Percentiles rank a stretch among this genome's conserved stretches.
Evolutionary conservation across 1,284 basidiomycete genomes (phyloP).

Genomic region (Cutaneotrichosporon sp.): DNA sequence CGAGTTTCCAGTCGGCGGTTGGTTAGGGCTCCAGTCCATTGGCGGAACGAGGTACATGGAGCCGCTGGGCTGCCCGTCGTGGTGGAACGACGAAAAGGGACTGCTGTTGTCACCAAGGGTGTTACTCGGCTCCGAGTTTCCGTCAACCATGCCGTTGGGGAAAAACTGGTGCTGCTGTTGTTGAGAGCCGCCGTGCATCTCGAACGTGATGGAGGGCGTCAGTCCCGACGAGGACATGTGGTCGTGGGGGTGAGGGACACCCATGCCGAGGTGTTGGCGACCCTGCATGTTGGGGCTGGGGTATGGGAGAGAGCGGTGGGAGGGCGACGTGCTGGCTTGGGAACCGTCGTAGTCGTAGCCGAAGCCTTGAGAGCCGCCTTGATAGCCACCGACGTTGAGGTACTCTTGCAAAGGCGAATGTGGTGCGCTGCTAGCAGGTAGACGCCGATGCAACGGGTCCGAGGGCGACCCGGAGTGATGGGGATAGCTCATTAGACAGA

Average conservation of each 20-base stretch:
- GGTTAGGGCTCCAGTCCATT: constrained; percentile 11
- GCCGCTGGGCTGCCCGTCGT: neutral
- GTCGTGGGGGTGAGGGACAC: neutral
- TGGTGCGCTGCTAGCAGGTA: neutral
- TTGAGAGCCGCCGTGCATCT: neutral
- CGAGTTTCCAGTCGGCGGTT: neutral
- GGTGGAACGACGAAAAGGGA: constrained; percentile 4
- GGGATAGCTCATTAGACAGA: constrained; percentile 14
- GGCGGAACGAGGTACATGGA: constrained; percentile 12
- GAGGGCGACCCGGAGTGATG: constrained; percentile 9
- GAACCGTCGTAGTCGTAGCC: constrained; percentile 9
- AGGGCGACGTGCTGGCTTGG: neutral
- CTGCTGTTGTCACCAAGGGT: neutral
- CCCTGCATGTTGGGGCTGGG: neutral
- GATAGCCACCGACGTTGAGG: constrained; percentile 4
- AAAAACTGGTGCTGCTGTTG: constrained; percentile 7
- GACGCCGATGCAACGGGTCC: constrained; percentile 8
- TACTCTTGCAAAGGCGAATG: constrained; percentile 8
- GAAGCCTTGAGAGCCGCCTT: neutral
- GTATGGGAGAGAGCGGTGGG: neutral
- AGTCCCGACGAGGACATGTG: neutral
- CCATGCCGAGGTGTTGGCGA: neutral
- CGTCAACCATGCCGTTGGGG: constrained; percentile 4
- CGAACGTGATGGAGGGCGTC: constrained; percentile 11
- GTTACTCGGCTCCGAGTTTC: neutral